Evolutionary conservation across 1,139 yeast genomes (phyloP), one percentile per base, ranked within the genome.

Genomic region (Arxiozyma slooffiae): DNA sequence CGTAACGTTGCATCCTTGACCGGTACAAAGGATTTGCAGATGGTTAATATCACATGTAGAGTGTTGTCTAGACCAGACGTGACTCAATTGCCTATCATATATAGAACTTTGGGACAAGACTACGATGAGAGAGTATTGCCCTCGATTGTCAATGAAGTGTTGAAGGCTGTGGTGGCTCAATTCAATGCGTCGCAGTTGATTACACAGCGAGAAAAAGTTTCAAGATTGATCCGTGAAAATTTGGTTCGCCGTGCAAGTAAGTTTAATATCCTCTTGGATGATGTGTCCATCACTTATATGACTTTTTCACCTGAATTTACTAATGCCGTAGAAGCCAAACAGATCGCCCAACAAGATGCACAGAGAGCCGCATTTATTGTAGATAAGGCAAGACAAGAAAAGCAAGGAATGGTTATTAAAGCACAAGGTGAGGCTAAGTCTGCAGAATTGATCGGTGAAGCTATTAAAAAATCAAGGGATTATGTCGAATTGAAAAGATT

Each of bases 361-460:
- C 97, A 92, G 73, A 82, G 96, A 69, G 97, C 98, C 16, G 97
- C 97, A 0, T 94, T 90, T 60, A 76, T 92, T 48, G 98, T 92
- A 50, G 98, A 92, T 70, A 87, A 90, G 67, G 98, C 99, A 18
- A 82, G 86, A 60, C 98, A 94, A 71, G 98, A 92, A 73, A 92
- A 92, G 70, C 97, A 92, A 70, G 95, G 94, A 67, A 78, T 87
- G 73, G 95, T 92, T 59, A 97, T 92, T 53, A 88, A 85, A 69
- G 97, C 97, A 7, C 85, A 88, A 68, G 99, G 99, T 80, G 99
- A 92, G 72, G 99, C 98, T 58, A 83, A 87, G 67, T 86, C 97
- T 52, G 99, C 99, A 37, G 95, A 90, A 69, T 83, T 92, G 73
- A 88, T 92, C 72, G 98, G 98, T 79, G 98, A 92, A 59, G 98